A percentile compares a stretch with the other conserved stretches of the same genome.
phyloP scores from a whole-genome alignment of 176 grass and related monocot genomes.

The Urochloa ruziziensis region DNA sequence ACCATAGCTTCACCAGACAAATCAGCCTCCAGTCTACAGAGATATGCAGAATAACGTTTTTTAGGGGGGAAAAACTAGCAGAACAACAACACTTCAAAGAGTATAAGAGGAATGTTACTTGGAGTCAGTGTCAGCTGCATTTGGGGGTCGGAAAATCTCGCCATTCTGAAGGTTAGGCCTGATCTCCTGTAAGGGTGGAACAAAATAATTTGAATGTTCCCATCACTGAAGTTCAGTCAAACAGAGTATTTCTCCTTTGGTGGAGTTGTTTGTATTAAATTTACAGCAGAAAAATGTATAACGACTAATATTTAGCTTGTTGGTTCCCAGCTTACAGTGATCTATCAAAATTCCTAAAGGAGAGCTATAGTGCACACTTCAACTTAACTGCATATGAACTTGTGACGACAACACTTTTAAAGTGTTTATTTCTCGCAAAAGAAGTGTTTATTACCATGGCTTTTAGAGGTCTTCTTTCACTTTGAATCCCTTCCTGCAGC shows the following conservation, averaged over 20 bases:
- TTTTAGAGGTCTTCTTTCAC: conserved; percentile 55
- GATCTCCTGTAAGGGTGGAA: conserved; percentile 54
- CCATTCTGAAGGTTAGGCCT: conserved; percentile 46
- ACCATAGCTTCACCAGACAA: conserved; percentile 32
- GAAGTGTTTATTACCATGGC: conserved; percentile 55
- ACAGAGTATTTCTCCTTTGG: not conserved
- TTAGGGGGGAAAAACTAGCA: conserved; percentile 2
- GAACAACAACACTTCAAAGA: not conserved
- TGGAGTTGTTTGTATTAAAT: not conserved
- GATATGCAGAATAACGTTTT: conserved; percentile 4
- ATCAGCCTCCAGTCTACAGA: conserved; percentile 41
- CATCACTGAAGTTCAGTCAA: not conserved
- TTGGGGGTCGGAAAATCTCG: conserved; percentile 49
- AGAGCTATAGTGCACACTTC: not conserved
- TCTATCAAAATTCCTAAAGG: conserved; percentile 9
- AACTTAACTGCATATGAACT: conserved; percentile 5
- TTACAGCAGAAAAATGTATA: not conserved
- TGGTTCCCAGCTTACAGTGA: not conserved
- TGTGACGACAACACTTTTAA: not conserved
- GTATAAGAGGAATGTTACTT: conserved; percentile 43
- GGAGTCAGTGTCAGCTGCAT: conserved; percentile 24
- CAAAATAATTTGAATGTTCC: conserved; percentile 12
- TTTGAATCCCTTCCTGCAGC: conserved; percentile 38
- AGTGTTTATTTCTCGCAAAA: too few relatives aligned
- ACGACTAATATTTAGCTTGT: not conserved